Evolutionary conservation across 1,284 basidiomycete species (phyloP).

Genomic region (Tetrapyrgos nigripes): DNA sequence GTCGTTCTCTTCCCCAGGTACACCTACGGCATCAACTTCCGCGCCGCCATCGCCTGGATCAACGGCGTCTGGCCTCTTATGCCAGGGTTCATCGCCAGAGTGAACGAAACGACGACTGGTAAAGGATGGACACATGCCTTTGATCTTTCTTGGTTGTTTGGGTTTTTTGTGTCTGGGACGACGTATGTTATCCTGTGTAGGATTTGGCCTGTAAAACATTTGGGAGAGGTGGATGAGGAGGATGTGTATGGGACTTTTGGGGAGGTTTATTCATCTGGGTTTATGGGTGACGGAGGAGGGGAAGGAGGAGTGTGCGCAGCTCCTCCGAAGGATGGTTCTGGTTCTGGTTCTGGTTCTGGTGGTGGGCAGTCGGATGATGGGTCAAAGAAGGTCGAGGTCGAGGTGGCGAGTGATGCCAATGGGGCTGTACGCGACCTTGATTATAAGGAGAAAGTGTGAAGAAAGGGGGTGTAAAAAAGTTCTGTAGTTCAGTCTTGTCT

Average conservation of each 20-base stretch:
- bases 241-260: slow-evolving; percentile 4
- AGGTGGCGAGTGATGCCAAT: no score
- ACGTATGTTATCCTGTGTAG: slow-evolving; percentile 5
- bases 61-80: slow-evolving; percentile 9
- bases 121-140: background rate
- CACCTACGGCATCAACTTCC: slow-evolving; percentile 7
- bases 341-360: no score
- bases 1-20: background rate
- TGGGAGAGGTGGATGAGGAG: background rate
- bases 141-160: slow-evolving; percentile 3
- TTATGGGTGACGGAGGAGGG: no score
- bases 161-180: background rate
- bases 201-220: slow-evolving; percentile 2
- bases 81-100: slow-evolving; percentile 6
- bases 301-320: no score
- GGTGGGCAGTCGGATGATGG: no score
- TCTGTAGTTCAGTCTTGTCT: no score
- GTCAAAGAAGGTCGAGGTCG: no score
- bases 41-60: slow-evolving; percentile 3
- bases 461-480: no score
- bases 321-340: no score
- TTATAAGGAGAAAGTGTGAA: no score
- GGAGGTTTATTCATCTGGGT: no score
- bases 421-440: no score
- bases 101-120: background rate